A percentile compares a stretch with the other conserved stretches of the same genome.
Conservation (phyloP, 179 eudicot genomes). For the Beta corolliflora region DNA sequence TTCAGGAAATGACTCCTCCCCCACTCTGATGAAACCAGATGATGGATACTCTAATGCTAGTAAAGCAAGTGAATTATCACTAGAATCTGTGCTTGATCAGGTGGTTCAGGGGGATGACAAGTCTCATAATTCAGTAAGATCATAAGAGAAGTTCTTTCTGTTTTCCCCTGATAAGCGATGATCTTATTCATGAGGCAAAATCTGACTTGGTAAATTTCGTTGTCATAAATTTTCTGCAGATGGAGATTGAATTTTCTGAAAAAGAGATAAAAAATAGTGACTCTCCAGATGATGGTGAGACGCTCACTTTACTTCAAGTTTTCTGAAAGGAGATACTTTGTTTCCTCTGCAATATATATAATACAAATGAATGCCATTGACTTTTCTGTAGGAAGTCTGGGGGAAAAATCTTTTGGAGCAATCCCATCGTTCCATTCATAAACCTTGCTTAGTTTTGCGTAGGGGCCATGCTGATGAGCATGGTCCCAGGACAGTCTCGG, state of each 20-base stretch:
- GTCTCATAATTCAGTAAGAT: slow-evolving; percentile 43
- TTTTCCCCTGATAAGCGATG: background rate
- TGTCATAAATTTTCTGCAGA: slow-evolving; percentile 33
- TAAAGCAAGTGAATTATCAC: slow-evolving; percentile 31
- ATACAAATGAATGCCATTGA: slow-evolving; percentile 18
- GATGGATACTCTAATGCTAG: slow-evolving; percentile 36
- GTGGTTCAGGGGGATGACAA: slow-evolving; percentile 19
- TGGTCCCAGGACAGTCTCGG: slow-evolving; percentile 23
- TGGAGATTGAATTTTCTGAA: slow-evolving; percentile 26
- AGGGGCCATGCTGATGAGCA: slow-evolving; percentile 39
- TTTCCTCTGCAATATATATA: background rate
- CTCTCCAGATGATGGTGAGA: slow-evolving; percentile 45
- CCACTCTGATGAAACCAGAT: slow-evolving; percentile 26
- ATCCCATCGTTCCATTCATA: slow-evolving; percentile 43
- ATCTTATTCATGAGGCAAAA: background rate
- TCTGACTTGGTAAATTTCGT: background rate
- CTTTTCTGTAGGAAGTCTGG: slow-evolving; percentile 38
- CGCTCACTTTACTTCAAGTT: slow-evolving; percentile 16
- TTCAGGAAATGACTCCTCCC: slow-evolving; percentile 34
- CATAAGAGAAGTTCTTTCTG: background rate
- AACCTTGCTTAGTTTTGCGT: slow-evolving; percentile 49
- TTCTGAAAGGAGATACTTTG: background rate
- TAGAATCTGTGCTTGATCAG: slow-evolving; percentile 26
- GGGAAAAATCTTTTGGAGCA: slow-evolving; percentile 35
- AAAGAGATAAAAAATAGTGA: slow-evolving; percentile 30